Conservation (phyloP, 1,284 basidiomycete species). For the Boletus sp. region DNA sequence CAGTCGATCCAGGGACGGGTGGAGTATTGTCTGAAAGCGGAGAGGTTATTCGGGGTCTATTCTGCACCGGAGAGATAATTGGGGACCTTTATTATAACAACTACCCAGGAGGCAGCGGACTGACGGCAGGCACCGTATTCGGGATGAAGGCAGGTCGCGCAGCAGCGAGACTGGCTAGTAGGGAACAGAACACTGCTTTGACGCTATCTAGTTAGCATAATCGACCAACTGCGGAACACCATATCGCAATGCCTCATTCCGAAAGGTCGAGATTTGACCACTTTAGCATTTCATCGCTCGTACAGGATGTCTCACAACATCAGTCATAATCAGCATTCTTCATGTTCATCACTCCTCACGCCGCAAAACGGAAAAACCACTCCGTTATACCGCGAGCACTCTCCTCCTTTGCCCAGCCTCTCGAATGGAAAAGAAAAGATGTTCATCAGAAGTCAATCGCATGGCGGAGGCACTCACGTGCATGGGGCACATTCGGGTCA, state of each 20-base stretch:
- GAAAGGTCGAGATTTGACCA: neutral
- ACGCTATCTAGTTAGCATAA: neutral
- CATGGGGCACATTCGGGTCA: slow-evolving; percentile 16
- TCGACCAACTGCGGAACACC: neutral
- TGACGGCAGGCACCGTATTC: slow-evolving; percentile 65
- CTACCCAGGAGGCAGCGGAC: slow-evolving; percentile 65
- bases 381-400: slow-evolving; percentile 19
- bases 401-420: slow-evolving; percentile 23
- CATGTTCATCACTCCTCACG: neutral
- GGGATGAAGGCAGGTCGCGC: slow-evolving; percentile 54
- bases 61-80: slow-evolving; percentile 64
- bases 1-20: slow-evolving; percentile 51
- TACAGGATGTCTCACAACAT: slow-evolving; percentile 4
- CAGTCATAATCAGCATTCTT: neutral
- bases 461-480: slow-evolving; percentile 28
- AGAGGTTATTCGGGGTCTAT: slow-evolving; percentile 48
- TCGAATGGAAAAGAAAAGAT: neutral
- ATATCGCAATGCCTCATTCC: neutral
- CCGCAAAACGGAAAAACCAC: slow-evolving; percentile 18
- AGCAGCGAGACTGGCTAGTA: slow-evolving; percentile 34
- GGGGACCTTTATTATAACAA: slow-evolving; percentile 59
- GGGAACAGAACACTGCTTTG: neutral
- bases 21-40: slow-evolving; percentile 45
- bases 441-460: neutral
- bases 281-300: neutral